A percentile compares a stretch with the other conserved stretches of the same genome.
Conservation (phyloP, 192 early-diverging fungal species). For the Podila horticola region DNA sequence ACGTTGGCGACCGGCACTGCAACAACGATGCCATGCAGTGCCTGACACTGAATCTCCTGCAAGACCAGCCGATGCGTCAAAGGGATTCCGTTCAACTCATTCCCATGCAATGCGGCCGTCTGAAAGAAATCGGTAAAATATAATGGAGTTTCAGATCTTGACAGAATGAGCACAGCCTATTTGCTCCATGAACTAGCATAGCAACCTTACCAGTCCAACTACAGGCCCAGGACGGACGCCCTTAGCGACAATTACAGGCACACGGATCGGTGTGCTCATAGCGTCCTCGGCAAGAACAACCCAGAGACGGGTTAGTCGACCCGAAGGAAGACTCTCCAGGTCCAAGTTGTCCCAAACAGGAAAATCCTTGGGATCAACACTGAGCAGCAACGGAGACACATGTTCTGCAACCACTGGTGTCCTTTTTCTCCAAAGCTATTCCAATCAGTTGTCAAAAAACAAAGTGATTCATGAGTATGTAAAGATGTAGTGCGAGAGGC, state of each 20-base stretch:
- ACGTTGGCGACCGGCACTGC: conserved; percentile 92
- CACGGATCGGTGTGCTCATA: conserved; percentile 65
- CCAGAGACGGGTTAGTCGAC: conserved; percentile 68
- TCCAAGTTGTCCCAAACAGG: conserved; percentile 66
- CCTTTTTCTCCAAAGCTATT: conserved; percentile 60
- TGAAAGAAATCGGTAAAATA: conserved; percentile 23
- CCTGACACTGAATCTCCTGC: conserved; percentile 74
- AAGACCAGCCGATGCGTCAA: conserved; percentile 87
- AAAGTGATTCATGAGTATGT: neutral
- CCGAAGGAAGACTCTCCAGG: conserved; percentile 60
- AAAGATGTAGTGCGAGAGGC: conserved; percentile 8
- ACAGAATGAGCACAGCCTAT: no score
- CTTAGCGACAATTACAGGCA: conserved; percentile 83
- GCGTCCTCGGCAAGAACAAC: conserved; percentile 71
- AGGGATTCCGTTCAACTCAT: conserved; percentile 93
- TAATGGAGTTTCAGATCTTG: neutral
- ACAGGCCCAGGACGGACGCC: conserved; percentile 70
- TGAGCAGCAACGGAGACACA: conserved; percentile 28
- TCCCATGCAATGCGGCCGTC: conserved; percentile 92
- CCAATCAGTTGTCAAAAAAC: neutral
- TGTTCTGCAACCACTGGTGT: conserved; percentile 53
- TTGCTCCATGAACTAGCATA: neutral
- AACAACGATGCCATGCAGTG: conserved; percentile 85
- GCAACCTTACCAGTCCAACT: conserved; percentile 55
- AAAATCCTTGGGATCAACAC: conserved; percentile 44